These are phyloP conservation scores for Acanthamoeba castellanii DNA, from an alignment of 208 protist genomes.

Conservation along the genomic window DNA sequence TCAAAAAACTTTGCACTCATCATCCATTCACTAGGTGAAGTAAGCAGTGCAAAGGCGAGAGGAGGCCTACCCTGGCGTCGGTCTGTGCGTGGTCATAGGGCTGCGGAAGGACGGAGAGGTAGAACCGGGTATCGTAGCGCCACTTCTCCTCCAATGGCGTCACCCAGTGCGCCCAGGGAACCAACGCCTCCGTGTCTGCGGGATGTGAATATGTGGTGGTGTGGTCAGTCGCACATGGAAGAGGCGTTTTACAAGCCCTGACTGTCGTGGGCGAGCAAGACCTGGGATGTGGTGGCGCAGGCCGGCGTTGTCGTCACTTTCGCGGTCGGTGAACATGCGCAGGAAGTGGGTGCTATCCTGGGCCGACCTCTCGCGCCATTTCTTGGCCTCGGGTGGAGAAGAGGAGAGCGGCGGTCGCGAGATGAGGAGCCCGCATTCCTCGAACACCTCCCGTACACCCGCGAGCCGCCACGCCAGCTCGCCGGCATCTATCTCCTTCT, in stretches of 20 bases:
- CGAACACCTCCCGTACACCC: slow-evolving; percentile 51
- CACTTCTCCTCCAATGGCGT: slow-evolving; percentile 65
- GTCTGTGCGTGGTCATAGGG: not conserved
- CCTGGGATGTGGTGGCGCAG: not conserved
- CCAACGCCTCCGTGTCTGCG: not conserved
- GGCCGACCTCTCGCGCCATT: slow-evolving; percentile 9
- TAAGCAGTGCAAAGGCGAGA: not conserved
- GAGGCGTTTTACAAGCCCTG: too few relatives aligned
- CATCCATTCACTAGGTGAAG: too few relatives aligned
- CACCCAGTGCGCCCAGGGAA: slow-evolving; percentile 70
- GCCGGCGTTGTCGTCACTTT: too few relatives aligned
- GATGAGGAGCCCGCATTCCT: slow-evolving; percentile 59
- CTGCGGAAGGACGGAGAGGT: not conserved
- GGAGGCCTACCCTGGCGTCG: not conserved
- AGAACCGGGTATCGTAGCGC: slow-evolving; percentile 73
- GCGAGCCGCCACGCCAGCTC: slow-evolving; percentile 35
- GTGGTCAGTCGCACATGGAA: not conserved
- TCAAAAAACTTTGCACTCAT: too few relatives aligned
- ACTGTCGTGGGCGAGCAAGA: too few relatives aligned
- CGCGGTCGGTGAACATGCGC: slow-evolving; percentile 1
- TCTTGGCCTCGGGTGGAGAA: not conserved
- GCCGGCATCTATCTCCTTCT: not conserved
- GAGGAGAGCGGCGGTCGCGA: not conserved
- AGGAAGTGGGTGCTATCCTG: slow-evolving; percentile 16
- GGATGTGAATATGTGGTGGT: too few relatives aligned